Percentiles rank a stretch among this genome's conserved stretches.
Conservation (phyloP, 2,329 filamentous ascomycete genomes). For the Graphilbum sp. region DNA sequence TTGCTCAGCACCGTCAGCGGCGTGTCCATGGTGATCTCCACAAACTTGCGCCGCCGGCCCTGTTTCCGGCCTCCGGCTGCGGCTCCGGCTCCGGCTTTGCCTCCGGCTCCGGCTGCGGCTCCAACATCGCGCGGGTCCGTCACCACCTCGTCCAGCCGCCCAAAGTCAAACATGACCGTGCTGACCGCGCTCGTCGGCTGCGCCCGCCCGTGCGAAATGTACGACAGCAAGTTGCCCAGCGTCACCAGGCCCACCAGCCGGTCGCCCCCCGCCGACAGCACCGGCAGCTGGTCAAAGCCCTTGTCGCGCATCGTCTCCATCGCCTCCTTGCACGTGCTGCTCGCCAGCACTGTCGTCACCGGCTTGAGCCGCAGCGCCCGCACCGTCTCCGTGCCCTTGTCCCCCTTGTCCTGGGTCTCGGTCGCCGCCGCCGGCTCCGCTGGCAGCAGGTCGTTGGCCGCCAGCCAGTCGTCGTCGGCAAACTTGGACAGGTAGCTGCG, state of each 20-base stretch:
- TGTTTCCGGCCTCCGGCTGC: too few species aligned
- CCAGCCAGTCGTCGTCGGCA: slow-evolving; percentile 96
- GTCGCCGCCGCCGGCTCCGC: slow-evolving; percentile 23
- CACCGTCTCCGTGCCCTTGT: slow-evolving; percentile 50
- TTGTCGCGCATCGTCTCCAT: slow-evolving; percentile 98
- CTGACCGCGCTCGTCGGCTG: slow-evolving; percentile 56
- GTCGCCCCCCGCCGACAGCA: slow-evolving; percentile 51
- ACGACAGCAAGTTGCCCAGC: slow-evolving; percentile 82
- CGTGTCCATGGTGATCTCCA: slow-evolving; percentile 88
- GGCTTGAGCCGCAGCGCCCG: slow-evolving; percentile 77
- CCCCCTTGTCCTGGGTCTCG: not conserved
- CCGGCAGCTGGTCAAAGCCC: slow-evolving; percentile 93
- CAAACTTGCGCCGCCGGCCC: slow-evolving; percentile 52
- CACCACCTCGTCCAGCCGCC: slow-evolving; percentile 70
- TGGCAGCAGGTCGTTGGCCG: slow-evolving; percentile 85
- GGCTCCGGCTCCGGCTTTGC: too few species aligned
- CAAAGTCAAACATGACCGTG: slow-evolving; percentile 95
- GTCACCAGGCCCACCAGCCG: slow-evolving; percentile 86
- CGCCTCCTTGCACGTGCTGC: slow-evolving; percentile 63
- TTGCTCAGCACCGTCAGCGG: slow-evolving; percentile 67
- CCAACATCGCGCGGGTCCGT: slow-evolving; percentile 62
- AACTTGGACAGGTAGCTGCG: slow-evolving; percentile 96
- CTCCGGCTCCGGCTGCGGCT: slow-evolving; percentile 9
- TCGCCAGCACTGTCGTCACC: slow-evolving; percentile 65
- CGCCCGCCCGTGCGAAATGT: slow-evolving; percentile 72